These are phyloP conservation scores for Mortierella sp. DNA, from an alignment of 371 early-diverging fungal genomes.

Conservation along the genomic window DNA sequence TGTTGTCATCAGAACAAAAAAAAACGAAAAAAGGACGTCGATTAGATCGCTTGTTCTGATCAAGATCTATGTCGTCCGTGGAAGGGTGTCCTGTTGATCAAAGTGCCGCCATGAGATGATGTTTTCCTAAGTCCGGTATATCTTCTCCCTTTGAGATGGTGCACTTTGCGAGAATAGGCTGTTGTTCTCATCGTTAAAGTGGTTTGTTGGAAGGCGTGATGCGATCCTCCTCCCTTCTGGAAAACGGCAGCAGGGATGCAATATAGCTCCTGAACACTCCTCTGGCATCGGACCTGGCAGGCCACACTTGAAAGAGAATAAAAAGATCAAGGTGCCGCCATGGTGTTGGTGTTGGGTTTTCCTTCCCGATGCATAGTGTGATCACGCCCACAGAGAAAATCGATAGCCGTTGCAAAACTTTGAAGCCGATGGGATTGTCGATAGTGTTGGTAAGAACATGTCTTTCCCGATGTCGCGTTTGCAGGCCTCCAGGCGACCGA, in stretches of 20 bases:
- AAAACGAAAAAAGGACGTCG: not conserved
- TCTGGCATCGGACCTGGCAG: not conserved
- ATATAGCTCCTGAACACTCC: not conserved
- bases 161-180: not conserved
- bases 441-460: not conserved
- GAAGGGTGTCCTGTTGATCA: constrained; percentile 14
- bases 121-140: not conserved
- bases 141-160: not conserved
- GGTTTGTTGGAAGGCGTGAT: not conserved
- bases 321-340: constrained; percentile 34
- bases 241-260: not conserved
- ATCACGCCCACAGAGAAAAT: not conserved
- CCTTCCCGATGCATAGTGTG: not conserved
- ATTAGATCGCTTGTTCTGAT: not conserved
- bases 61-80: not conserved
- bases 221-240: not conserved
- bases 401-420: not conserved
- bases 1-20: constrained; percentile 43
- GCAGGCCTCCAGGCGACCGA: constrained; percentile 8
- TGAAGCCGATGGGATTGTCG: constrained; percentile 1
- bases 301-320: not conserved
- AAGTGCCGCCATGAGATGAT: constrained; percentile 30
- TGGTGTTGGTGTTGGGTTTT: constrained; percentile 7
- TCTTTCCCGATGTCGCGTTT: not conserved
- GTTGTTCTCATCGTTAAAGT: not conserved